Evolutionary conservation across 768 basidiomycete species (phyloP), one percentile per base, ranked within the genome.

Genomic region (Lactarius vividus): DNA sequence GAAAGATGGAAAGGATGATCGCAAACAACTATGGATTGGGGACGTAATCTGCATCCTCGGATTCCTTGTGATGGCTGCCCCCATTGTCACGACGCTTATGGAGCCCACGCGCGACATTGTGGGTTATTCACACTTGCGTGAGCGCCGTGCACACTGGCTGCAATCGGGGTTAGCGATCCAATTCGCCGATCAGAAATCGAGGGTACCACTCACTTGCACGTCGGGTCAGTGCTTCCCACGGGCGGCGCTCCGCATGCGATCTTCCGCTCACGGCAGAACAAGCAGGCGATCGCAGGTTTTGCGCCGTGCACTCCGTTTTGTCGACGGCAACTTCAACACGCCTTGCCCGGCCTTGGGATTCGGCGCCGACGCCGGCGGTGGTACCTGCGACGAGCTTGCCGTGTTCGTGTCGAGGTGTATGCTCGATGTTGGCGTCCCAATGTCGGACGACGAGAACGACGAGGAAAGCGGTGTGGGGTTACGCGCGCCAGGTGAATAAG

Each of bases 261-360:
- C 74, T 80, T 80, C 31, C 79, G 76, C 63, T 79, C 78, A 23
- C 79, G 71, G 64, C 79, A 80, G 63, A 80, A 80, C 16, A 76
- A 71, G 63, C 79, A 80, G 8, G 79, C 78, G 28, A 78, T 69
- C 35, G 74, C 68, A 31, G 68, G 73, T 26, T 67, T n/a, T 71
- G 62, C 69, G 69, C 60, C 40, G 61, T 40, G 46, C 56, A n/a
- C 57, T 63, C 40, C 63, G 66, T 35, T 55, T 60, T 13, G 65
- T 70, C 56, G 53, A 46, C 39, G 67, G 67, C 15, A 66, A 44
- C 35, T 69, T 69, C 26, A 66, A 49, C 56, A 69, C 67, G 1
- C 65, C 64, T n/a, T 66, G 67, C 31, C 67, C 67, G 0, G 67
- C 64, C 40, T 67, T 67, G 4, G 61, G 66, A n/a, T 63, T 63